A percentile compares a stretch with the other conserved stretches of the same genome.
Conservation (phyloP, 1,284 basidiomycete species). For the Puccinia hordei region DNA sequence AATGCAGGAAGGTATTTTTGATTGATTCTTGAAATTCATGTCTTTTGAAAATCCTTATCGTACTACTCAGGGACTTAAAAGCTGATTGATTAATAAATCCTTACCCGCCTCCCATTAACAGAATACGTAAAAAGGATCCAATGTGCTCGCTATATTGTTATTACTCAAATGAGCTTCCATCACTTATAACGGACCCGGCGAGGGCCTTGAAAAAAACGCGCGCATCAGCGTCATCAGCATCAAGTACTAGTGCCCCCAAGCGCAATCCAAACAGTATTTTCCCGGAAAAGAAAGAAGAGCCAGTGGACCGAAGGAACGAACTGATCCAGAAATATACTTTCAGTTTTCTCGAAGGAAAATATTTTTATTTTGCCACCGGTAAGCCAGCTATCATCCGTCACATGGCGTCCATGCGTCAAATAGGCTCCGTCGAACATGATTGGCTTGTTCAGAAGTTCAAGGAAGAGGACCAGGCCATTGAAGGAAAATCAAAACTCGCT, state of each 20-base stretch:
- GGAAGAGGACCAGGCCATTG: neutral
- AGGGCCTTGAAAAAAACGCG: neutral
- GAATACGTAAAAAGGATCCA: constrained; percentile 22
- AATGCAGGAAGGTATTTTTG: constrained; percentile 41
- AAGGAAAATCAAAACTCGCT: neutral
- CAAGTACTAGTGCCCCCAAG: neutral
- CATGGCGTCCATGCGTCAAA: constrained; percentile 18
- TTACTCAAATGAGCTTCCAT: constrained; percentile 36
- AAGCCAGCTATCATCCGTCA: constrained; percentile 27
- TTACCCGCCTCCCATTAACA: neutral
- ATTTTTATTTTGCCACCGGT: constrained; percentile 31
- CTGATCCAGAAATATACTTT: constrained; percentile 33
- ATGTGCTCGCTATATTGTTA: constrained; percentile 40
- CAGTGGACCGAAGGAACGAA: constrained; percentile 4
- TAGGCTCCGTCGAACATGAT: constrained; percentile 33
- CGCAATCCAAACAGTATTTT: neutral
- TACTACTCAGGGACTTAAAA: neutral
- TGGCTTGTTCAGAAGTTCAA: constrained; percentile 15
- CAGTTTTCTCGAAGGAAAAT: constrained; percentile 9
- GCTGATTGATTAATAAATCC: neutral
- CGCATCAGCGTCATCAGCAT: neutral
- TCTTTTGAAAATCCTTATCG: neutral
- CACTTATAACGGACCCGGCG: constrained; percentile 18
- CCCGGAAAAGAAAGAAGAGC: neutral
- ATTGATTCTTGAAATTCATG: neutral